Evolutionary conservation across 495 filamentous ascomycete species (phyloP), one percentile per base, ranked within the genome.

Genomic region (Penicillium longicatenatum): DNA sequence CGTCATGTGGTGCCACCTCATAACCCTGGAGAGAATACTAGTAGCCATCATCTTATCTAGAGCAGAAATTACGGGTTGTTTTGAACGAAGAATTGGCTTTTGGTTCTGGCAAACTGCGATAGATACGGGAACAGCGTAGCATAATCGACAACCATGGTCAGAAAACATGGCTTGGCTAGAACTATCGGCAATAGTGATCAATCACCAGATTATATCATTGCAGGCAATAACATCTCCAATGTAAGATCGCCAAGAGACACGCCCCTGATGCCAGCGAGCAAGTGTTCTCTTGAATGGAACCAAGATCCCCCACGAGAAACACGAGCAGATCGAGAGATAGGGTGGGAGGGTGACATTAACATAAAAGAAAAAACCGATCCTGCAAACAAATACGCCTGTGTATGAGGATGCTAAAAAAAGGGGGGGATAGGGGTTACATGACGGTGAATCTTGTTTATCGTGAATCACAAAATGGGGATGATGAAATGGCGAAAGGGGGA

Each of bases 391-490:
- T 74, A 72, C 75, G 74, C 76, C 75, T 66, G 70, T 77, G 71
- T 76, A 77, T 78, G 74, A 75, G 66, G 64, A 76, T 76, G 71
- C 73, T 74, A 72, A 61, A 61, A 59, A 54, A 49, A 58, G 55
- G 55, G 26, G 50, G 56, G 61, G 59, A 55, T 58, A 59, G 74
- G 73, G 74, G 70, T 73, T 82, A 83, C 81, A 83, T 79, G 81
- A 83, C 62, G 78, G 81, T 81, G 81, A 77, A 83, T 83, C 81
- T 81, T 77, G 65, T 74, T 75, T 79, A 77, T 75, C 77, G 69
- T 76, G 71, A 75, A 69, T 72, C 64, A 65, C 68, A 71, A 73
- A 65, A 55, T 46, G 44, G 43, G 47, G 37, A 53, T 52, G 63
- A 54, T 56, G 58, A 57, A 63, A 59, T 55, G 56, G 59, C 49